Conservation (phyloP, 306 rosid species). For the Citrullus mucosospermus region DNA sequence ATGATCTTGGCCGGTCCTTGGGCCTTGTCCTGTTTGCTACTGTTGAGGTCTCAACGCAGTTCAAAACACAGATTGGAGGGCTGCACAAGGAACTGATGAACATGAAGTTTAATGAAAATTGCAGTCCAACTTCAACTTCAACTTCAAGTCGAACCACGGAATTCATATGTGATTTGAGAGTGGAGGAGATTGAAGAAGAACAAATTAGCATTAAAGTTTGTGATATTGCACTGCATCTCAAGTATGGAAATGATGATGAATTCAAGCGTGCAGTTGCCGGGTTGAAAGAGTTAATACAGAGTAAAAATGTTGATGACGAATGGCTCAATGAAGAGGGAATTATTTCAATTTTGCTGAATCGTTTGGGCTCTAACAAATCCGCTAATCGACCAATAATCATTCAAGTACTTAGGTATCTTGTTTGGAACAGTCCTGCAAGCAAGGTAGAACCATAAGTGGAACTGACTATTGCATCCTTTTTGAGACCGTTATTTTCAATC, state of each 20-base stretch:
- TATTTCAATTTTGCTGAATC: slow-evolving; percentile 44
- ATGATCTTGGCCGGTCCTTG: slow-evolving; percentile 65
- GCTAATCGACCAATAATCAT: slow-evolving; percentile 31
- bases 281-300: slow-evolving; percentile 36
- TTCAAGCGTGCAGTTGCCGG: slow-evolving; percentile 37
- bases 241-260: slow-evolving; percentile 62
- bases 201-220: slow-evolving; percentile 20
- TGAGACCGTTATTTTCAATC: not conserved
- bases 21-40: slow-evolving; percentile 62
- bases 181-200: slow-evolving; percentile 46
- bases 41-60: slow-evolving; percentile 40
- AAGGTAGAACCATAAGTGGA: slow-evolving; percentile 35
- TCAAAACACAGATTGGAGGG: slow-evolving; percentile 38
- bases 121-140: slow-evolving; percentile 34
- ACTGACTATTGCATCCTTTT: not conserved
- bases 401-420: slow-evolving; percentile 42
- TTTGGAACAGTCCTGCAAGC: slow-evolving; percentile 27
- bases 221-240: slow-evolving; percentile 50
- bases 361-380: slow-evolving; percentile 42
- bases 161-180: slow-evolving; percentile 23
- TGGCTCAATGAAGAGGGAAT: slow-evolving; percentile 48
- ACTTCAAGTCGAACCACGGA: slow-evolving; percentile 38
- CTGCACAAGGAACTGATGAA: slow-evolving; percentile 53
- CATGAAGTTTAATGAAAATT: slow-evolving; percentile 26
- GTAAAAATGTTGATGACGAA: slow-evolving; percentile 22